Percentiles rank a stretch among this genome's conserved stretches.
Evolutionary conservation across 495 filamentous ascomycete genomes (phyloP).

Genomic region (Articulospora tetracladia): DNA sequence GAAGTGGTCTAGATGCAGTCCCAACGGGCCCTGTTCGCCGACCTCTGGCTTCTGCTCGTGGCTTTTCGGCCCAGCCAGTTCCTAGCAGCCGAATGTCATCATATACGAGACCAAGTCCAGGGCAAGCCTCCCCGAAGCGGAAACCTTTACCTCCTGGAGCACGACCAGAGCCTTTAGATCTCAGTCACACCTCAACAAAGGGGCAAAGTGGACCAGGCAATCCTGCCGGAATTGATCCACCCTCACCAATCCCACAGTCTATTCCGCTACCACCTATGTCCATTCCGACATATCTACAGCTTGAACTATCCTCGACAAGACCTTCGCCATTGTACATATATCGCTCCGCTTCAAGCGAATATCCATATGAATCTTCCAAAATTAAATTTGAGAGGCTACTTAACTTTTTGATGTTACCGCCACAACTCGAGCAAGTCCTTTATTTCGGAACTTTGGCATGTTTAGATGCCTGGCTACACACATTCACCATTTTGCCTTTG

Average conservation of each 20-base stretch:
- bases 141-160: constrained; percentile 9
- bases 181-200: constrained; percentile 6
- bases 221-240: constrained; percentile 3
- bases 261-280: constrained; percentile 77
- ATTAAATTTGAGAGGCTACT: constrained; percentile 90
- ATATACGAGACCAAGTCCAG: constrained; percentile 16
- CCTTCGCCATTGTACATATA: constrained; percentile 89
- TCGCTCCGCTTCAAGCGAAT: constrained; percentile 64
- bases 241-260: constrained; percentile 21
- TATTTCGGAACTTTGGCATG: constrained; percentile 87
- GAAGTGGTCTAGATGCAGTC: constrained; percentile 8
- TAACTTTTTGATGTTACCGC: constrained; percentile 82
- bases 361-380: constrained; percentile 94
- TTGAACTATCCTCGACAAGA: constrained; percentile 76
- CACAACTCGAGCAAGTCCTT: constrained; percentile 78
- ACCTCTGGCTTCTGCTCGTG: constrained; percentile 20
- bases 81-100: constrained; percentile 13
- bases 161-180: constrained; percentile 23
- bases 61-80: constrained; percentile 14
- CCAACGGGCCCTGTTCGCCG: background rate
- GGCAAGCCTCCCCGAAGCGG: constrained; percentile 18
- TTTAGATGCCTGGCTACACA: constrained; percentile 95
- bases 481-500: constrained; percentile 90
- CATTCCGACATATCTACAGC: constrained; percentile 80
- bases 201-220: constrained; percentile 3